Percentiles rank a stretch among this genome's conserved stretches.
Evolutionary conservation across 2,329 filamentous ascomycete species (phyloP).

Genomic region (Fusarium sp.): DNA sequence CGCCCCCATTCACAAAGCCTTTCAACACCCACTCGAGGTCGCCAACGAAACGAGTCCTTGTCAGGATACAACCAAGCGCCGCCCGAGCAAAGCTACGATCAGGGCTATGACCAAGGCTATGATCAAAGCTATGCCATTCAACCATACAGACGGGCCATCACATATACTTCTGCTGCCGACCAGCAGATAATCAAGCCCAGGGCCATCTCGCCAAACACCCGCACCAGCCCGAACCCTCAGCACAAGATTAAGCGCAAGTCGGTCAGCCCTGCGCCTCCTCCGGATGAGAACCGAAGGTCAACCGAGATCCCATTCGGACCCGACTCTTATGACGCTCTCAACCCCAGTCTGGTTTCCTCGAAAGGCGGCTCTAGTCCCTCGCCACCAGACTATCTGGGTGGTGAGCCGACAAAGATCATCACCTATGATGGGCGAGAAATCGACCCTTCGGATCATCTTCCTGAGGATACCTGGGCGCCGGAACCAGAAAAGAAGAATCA

Average conservation of each 20-base stretch:
- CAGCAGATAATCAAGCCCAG: conserved; percentile 41
- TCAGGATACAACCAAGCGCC: conserved; percentile 42
- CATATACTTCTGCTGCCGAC: conserved; percentile 53
- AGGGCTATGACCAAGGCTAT: conserved; percentile 45
- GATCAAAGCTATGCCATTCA: conserved; percentile 51
- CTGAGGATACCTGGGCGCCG: conserved; percentile 81
- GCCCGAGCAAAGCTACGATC: conserved; percentile 17
- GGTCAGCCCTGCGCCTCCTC: conserved; percentile 75
- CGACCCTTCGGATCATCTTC: conserved; percentile 84
- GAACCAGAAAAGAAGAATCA: conserved; percentile 71
- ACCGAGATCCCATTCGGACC: conserved; percentile 79
- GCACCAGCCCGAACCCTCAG: conserved; percentile 55
- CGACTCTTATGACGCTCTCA: conserved; percentile 80
- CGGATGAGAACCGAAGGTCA: conserved; percentile 60
- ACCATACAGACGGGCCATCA: conserved; percentile 56
- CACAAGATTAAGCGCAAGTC: conserved; percentile 77
- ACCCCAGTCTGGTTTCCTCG: conserved; percentile 64
- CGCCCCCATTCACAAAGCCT: conserved; percentile 58
- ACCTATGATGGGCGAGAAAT: conserved; percentile 81
- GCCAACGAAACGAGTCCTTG: conserved; percentile 43
- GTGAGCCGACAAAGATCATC: conserved; percentile 75
- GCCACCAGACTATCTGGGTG: conserved; percentile 54
- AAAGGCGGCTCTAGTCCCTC: conserved; percentile 50
- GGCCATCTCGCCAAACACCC: conserved; percentile 53
- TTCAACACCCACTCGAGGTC: conserved; percentile 57